Evolutionary conservation across 2,329 filamentous ascomycete species (phyloP).

Genomic region (Ophiocordyceps polyrhachis-furcata): DNA sequence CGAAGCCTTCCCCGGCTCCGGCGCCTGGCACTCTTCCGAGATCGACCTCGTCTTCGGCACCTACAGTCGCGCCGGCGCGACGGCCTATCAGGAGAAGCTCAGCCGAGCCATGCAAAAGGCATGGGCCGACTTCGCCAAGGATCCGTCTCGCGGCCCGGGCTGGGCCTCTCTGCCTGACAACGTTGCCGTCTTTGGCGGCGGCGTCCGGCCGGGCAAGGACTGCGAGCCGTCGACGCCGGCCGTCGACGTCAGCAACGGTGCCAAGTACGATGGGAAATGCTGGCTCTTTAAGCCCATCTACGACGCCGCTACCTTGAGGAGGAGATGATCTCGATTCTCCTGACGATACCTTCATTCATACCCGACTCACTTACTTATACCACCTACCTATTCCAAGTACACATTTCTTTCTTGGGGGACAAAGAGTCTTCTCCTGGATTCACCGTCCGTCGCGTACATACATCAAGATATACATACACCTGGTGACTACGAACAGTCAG

Average conservation of each 20-base stretch:
- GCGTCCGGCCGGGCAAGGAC: slow-evolving; percentile 2
- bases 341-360: background rate
- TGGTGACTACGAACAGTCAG: too few species aligned
- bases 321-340: background rate
- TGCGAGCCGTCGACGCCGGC: background rate
- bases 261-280: background rate
- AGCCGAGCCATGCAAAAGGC: slow-evolving; percentile 9
- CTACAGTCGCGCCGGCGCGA: slow-evolving; percentile 6
- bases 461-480: too few species aligned
- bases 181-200: slow-evolving; percentile 9
- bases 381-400: too few species aligned
- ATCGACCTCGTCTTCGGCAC: slow-evolving; percentile 24
- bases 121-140: slow-evolving; percentile 12
- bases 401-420: too few species aligned
- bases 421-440: too few species aligned
- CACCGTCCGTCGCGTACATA: too few species aligned
- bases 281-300: background rate
- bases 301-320: background rate
- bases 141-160: slow-evolving; percentile 8
- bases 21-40: slow-evolving; percentile 27
- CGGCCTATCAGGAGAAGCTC: slow-evolving; percentile 5
- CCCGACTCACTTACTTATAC: too few species aligned
- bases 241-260: background rate
- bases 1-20: slow-evolving; percentile 14
- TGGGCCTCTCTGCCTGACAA: slow-evolving; percentile 7